Percentiles rank a stretch among this genome's conserved stretches.
Evolutionary conservation across 192 early-diverging fungal species (phyloP).

Genomic region (Mortierella hygrophila): DNA sequence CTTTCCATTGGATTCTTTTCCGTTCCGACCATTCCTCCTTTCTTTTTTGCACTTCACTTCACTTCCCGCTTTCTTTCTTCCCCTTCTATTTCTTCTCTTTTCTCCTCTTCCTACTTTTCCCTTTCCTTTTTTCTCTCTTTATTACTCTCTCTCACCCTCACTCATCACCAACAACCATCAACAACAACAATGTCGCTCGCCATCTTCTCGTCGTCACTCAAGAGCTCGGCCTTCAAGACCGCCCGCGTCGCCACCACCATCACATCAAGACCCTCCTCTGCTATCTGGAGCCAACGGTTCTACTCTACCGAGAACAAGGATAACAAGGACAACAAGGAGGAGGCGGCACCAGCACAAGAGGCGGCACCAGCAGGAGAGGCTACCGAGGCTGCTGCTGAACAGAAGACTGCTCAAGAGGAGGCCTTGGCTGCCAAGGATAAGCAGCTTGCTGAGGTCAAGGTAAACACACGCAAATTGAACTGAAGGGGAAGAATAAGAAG

Average conservation of each 20-base stretch:
- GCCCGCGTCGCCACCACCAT: slow-evolving; percentile 24
- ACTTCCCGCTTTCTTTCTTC: background rate
- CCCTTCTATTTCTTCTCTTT: background rate
- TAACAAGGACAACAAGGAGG: slow-evolving; percentile 31
- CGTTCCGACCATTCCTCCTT: background rate
- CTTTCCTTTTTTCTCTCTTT: slow-evolving; percentile 5
- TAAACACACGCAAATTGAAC: slow-evolving; percentile 39
- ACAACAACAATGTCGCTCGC: slow-evolving; percentile 17
- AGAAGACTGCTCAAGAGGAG: slow-evolving; percentile 43
- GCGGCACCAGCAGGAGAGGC: slow-evolving; percentile 17
- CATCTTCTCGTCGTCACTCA: slow-evolving; percentile 35
- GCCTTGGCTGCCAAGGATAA: slow-evolving; percentile 78
- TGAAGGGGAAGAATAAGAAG: background rate
- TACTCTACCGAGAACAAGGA: slow-evolving; percentile 60
- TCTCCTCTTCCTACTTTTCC: background rate
- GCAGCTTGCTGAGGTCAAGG: slow-evolving; percentile 85
- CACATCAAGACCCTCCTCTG: slow-evolving; percentile 13
- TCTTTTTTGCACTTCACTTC: background rate
- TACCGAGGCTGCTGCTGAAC: slow-evolving; percentile 8
- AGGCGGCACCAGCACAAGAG: slow-evolving; percentile 22
- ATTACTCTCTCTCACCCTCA: background rate
- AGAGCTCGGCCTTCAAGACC: slow-evolving; percentile 36
- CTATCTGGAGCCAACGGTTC: slow-evolving; percentile 44
- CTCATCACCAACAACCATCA: background rate
- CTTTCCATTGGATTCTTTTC: slow-evolving; percentile 32